A percentile compares a stretch with the other conserved stretches of the same genome.
phyloP scores from a whole-genome alignment of 805 yeast species.

The Blastobotrys peoriensis region DNA sequence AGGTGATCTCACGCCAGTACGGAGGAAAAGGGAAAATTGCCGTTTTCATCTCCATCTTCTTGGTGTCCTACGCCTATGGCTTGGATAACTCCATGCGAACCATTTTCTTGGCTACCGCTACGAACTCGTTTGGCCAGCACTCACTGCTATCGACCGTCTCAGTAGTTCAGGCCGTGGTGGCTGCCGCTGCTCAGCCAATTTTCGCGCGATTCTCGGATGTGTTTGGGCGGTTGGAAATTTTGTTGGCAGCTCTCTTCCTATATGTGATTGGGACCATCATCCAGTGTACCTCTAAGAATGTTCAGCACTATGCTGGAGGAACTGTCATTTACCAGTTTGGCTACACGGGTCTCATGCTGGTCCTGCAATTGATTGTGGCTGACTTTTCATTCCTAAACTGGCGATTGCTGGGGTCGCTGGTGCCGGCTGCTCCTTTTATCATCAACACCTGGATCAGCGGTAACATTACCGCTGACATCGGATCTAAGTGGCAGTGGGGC shows the following conservation, averaged over 20 bases:
- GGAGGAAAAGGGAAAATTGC: slow-evolving; percentile 33
- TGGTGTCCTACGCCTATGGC: slow-evolving; percentile 54
- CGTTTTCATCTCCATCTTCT: slow-evolving; percentile 45
- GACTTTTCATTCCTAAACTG: slow-evolving; percentile 66
- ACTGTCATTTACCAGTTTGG: slow-evolving; percentile 52
- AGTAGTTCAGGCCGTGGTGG: slow-evolving; percentile 53
- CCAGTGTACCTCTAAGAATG: slow-evolving; percentile 53
- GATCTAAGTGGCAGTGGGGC: slow-evolving; percentile 59
- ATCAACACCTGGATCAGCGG: slow-evolving; percentile 78
- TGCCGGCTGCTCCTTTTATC: slow-evolving; percentile 66
- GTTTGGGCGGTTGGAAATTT: slow-evolving; percentile 57
- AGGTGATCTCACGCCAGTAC: slow-evolving; percentile 49
- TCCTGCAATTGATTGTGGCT: slow-evolving; percentile 52
- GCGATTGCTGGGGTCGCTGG: slow-evolving; percentile 59
- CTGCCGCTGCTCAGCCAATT: slow-evolving; percentile 60
- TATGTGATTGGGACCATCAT: slow-evolving; percentile 60
- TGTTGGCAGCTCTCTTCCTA: slow-evolving; percentile 45
- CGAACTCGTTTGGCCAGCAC: slow-evolving; percentile 47
- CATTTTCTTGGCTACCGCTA: slow-evolving; percentile 47
- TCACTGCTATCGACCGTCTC: slow-evolving; percentile 54
- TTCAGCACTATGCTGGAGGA: slow-evolving; percentile 59
- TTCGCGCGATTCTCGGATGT: slow-evolving; percentile 59
- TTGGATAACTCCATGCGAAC: slow-evolving; percentile 51
- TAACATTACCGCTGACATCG: slow-evolving; percentile 35
- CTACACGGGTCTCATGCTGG: slow-evolving; percentile 56